Percentiles rank a stretch among this genome's conserved stretches.
These are phyloP conservation scores for Paramecium caudatum DNA, from an alignment of 73 alveolate genomes.

Conservation along the genomic window DNA sequence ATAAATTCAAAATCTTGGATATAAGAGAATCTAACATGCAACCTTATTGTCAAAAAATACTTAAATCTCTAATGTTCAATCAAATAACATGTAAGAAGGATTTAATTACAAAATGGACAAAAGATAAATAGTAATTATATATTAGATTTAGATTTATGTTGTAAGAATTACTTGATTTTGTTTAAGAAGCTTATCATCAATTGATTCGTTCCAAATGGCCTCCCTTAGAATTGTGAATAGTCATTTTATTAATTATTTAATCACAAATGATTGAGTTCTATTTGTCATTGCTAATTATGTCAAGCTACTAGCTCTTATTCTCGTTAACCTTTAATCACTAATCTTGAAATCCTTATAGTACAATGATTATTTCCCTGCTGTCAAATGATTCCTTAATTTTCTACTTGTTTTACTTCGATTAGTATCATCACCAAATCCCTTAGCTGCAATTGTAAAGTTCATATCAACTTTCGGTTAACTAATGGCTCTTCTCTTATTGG, in stretches of 20 bases:
- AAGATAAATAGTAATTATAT: constrained; percentile 62
- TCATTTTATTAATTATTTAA: no score
- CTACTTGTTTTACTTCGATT: background rate
- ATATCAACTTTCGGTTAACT: constrained; percentile 10
- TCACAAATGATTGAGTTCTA: background rate
- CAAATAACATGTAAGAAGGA: constrained; percentile 28
- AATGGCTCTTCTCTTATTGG: background rate
- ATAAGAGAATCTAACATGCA: constrained; percentile 70
- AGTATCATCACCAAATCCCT: constrained; percentile 40
- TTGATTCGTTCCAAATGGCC: constrained; percentile 26
- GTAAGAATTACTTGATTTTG: constrained; percentile 22
- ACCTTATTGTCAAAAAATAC: constrained; percentile 52
- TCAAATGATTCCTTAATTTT: background rate
- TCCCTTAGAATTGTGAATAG: constrained; percentile 42
- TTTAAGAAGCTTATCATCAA: constrained; percentile 37
- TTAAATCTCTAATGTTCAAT: constrained; percentile 50
- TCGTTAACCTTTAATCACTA: background rate
- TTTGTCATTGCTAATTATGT: background rate
- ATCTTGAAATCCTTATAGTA: constrained; percentile 20
- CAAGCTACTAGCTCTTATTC: constrained; percentile 19
- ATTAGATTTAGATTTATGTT: background rate
- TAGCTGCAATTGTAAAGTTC: constrained; percentile 9
- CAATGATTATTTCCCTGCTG: background rate
- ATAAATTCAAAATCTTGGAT: constrained; percentile 15
- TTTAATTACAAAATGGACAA: constrained; percentile 46